Percentiles rank a stretch among this genome's conserved stretches.
These are phyloP conservation scores for Eleusine indica DNA, from an alignment of 176 grass and related monocot genomes.

Conservation along the genomic window DNA sequence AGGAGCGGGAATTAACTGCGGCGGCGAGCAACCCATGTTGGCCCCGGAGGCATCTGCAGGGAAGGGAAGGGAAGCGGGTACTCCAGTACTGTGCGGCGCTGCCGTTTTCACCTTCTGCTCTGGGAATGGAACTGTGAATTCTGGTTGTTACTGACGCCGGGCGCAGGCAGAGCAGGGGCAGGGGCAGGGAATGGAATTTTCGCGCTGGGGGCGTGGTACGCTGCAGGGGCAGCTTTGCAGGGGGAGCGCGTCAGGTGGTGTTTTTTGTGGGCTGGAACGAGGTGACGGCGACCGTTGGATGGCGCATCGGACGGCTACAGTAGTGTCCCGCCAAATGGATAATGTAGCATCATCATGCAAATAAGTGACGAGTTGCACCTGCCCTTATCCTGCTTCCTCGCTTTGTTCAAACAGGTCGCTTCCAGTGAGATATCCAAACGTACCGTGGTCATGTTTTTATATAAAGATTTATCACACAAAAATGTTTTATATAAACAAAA, in stretches of 20 bases:
- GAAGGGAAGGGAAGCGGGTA: constrained; percentile 29
- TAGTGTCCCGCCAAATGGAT: neutral
- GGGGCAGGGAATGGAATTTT: constrained; percentile 34
- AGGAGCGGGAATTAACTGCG: constrained; percentile 40
- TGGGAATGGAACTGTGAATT: constrained; percentile 54
- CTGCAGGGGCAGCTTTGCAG: neutral
- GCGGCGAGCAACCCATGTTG: constrained; percentile 59
- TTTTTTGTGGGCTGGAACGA: neutral
- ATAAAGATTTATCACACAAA: too few relatives aligned
- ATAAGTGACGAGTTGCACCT: neutral
- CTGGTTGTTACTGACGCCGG: constrained; percentile 44
- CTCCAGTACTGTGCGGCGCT: neutral
- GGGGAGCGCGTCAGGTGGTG: neutral
- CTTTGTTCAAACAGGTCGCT: too few relatives aligned
- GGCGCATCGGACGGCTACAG: neutral
- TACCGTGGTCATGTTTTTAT: too few relatives aligned
- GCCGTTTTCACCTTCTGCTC: constrained; percentile 58
- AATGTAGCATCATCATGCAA: neutral
- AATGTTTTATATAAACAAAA: too few relatives aligned
- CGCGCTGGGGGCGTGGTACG: neutral
- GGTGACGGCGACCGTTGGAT: constrained; percentile 13
- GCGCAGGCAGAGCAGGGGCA: constrained; percentile 27
- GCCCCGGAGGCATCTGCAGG: neutral
- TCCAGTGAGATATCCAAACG: too few relatives aligned
- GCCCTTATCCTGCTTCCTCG: too few relatives aligned